A percentile compares a stretch with the other conserved stretches of the same genome.
These are phyloP conservation scores for Aschersonia sp. DNA, from an alignment of 2,329 filamentous ascomycete species.

Conservation along the genomic window DNA sequence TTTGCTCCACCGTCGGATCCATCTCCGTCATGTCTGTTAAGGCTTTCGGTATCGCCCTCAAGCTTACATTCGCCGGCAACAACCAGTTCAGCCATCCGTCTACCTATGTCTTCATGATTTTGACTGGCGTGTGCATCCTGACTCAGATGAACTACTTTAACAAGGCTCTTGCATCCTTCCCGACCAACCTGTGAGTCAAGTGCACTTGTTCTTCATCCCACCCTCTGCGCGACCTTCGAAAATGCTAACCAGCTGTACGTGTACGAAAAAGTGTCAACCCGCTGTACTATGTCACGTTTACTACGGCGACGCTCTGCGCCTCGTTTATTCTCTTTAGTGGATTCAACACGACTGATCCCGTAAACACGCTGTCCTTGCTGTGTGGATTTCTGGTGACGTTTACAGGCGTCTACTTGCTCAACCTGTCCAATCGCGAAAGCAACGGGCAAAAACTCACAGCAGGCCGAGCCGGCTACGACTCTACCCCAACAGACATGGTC, in stretches of 20 bases:
- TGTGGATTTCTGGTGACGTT: slow-evolving; percentile 93
- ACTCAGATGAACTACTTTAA: slow-evolving; percentile 99
- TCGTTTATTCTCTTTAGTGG: slow-evolving; percentile 93
- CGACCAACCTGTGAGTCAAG: slow-evolving; percentile 75
- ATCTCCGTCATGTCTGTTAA: slow-evolving; percentile 99
- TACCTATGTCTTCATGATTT: slow-evolving; percentile 94
- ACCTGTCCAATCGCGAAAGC: slow-evolving; percentile 85
- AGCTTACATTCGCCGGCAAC: slow-evolving; percentile 81
- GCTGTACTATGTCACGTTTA: slow-evolving; percentile 95
- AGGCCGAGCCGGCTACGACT: slow-evolving; percentile 51
- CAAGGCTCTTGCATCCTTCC: slow-evolving; percentile 93
- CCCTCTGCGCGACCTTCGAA: not conserved
- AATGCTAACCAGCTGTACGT: too few species aligned
- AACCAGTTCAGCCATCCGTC: slow-evolving; percentile 94
- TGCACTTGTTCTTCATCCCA: not conserved
- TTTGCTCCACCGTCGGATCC: slow-evolving; percentile 93
- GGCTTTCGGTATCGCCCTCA: slow-evolving; percentile 93
- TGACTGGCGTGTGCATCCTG: slow-evolving; percentile 84
- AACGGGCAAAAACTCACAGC: slow-evolving; percentile 57
- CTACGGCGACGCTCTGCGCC: slow-evolving; percentile 81
- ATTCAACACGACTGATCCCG: slow-evolving; percentile 85
- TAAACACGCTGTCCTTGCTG: slow-evolving; percentile 84
- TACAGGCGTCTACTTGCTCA: slow-evolving; percentile 86
- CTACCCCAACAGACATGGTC: slow-evolving; percentile 81
- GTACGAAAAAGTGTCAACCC: slow-evolving; percentile 61